Evolutionary conservation across 2,329 filamentous ascomycete species (phyloP).

Genomic region (Fusarium beomiforme): DNA sequence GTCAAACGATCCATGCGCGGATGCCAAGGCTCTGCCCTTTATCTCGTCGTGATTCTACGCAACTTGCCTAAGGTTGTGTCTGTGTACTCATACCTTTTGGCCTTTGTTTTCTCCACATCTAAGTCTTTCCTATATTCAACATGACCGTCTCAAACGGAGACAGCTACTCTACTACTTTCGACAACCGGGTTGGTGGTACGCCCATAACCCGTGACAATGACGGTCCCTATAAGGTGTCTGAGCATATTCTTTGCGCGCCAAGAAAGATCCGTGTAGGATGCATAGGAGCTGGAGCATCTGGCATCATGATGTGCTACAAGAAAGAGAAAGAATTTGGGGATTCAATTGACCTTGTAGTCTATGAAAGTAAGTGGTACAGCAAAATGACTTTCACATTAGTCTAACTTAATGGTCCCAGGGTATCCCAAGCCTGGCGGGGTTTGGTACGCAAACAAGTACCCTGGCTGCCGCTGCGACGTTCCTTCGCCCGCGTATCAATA

Average conservation of each 20-base stretch:
- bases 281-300: constrained; percentile 14
- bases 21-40: neutral
- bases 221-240: neutral
- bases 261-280: constrained; percentile 9
- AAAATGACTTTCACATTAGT: too few species aligned
- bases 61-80: neutral
- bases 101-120: too few species aligned
- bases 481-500: constrained; percentile 56
- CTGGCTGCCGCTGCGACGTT: constrained; percentile 48
- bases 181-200: constrained; percentile 4
- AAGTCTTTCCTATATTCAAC: too few species aligned
- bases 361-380: constrained; percentile 12
- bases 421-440: constrained; percentile 44
- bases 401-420: neutral
- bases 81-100: neutral
- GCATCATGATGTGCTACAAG: constrained; percentile 22
- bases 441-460: constrained; percentile 50
- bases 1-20: neutral
- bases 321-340: constrained; percentile 19
- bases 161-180: constrained; percentile 2
- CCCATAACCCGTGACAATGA: neutral
- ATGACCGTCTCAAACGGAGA: constrained; percentile 5
- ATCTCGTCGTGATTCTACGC: neutral
- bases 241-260: constrained; percentile 8
- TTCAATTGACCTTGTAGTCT: constrained; percentile 8